Conservation (phyloP, 2,329 filamentous ascomycete genomes). For the Exophiala bonariae region DNA sequence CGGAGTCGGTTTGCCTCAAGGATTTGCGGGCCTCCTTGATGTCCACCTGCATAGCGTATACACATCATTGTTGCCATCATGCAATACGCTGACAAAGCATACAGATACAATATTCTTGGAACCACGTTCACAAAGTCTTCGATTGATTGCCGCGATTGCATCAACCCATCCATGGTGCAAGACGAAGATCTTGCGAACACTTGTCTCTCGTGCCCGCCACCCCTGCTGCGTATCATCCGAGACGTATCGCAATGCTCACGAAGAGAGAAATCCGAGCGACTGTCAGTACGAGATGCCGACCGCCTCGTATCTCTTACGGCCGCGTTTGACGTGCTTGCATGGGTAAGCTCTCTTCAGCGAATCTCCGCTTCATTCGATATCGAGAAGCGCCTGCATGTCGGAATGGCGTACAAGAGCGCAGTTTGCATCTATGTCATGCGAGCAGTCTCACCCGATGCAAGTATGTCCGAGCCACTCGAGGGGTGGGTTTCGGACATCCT, state of each 20-base stretch:
- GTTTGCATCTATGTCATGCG: neutral
- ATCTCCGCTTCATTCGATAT: neutral
- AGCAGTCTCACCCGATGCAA: neutral
- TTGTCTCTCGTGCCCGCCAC: constrained; percentile 9
- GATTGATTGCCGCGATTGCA: neutral
- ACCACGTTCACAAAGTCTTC: neutral
- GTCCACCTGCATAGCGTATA: constrained; percentile 1
- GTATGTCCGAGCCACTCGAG: neutral
- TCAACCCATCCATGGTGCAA: constrained; percentile 7
- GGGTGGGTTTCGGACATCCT: constrained; percentile 29
- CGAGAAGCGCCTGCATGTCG: neutral
- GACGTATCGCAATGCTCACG: neutral
- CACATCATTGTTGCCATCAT: neutral
- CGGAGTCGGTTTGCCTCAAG: constrained; percentile 5
- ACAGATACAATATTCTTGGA: constrained; percentile 5
- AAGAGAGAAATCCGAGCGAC: neutral
- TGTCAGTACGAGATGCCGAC: neutral
- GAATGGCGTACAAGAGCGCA: neutral
- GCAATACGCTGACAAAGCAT: neutral
- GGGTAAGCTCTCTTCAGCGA: neutral
- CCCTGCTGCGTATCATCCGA: constrained; percentile 3
- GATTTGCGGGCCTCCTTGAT: neutral
- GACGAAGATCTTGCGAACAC: constrained; percentile 13
- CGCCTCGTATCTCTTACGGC: neutral
- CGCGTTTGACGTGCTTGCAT: neutral